These are phyloP conservation scores for Thermomyces lanuginosus DNA, from an alignment of 2,329 filamentous ascomycete genomes.

Conservation along the genomic window DNA sequence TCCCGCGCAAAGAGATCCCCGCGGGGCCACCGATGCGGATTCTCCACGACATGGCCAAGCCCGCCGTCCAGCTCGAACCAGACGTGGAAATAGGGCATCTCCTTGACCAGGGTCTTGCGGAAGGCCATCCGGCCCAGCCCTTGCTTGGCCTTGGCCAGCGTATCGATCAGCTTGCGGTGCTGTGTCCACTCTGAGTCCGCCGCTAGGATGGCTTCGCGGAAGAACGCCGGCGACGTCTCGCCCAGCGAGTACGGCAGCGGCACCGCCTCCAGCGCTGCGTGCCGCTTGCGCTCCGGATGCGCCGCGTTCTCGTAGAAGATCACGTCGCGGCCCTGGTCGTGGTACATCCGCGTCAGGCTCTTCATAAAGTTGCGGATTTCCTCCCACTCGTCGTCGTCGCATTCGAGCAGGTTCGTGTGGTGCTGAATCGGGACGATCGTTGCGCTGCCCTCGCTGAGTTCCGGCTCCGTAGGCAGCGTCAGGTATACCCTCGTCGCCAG, in stretches of 20 bases:
- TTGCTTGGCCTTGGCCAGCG: conserved; percentile 38
- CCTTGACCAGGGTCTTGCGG: conserved; percentile 65
- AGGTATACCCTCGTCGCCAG: conserved; percentile 75
- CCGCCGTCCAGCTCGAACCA: conserved; percentile 93
- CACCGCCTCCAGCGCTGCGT: conserved; percentile 72
- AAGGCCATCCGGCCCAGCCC: conserved; percentile 71
- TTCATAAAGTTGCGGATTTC: conserved; percentile 99
- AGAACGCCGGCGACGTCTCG: conserved; percentile 83
- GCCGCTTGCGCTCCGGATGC: conserved; percentile 55
- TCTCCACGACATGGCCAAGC: conserved; percentile 81
- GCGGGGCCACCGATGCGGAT: conserved; percentile 66
- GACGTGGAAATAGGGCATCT: conserved; percentile 96
- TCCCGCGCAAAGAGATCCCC: conserved; percentile 89
- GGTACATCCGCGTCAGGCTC: conserved; percentile 80
- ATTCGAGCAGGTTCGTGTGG: conserved; percentile 79
- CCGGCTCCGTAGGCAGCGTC: conserved; percentile 77
- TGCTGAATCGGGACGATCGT: conserved; percentile 83
- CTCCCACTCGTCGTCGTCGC: conserved; percentile 98
- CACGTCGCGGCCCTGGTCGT: conserved; percentile 79
- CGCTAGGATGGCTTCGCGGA: conserved; percentile 79
- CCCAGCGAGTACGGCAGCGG: conserved; percentile 85
- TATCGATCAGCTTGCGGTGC: conserved; percentile 89
- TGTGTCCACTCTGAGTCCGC: conserved; percentile 90
- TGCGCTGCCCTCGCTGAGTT: conserved; percentile 66
- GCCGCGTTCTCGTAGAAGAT: conserved; percentile 97